Evolutionary conservation across 148 eudicot genomes (phyloP), one percentile per base, ranked within the genome.

Genomic region (Dianthus caryophyllus): DNA sequence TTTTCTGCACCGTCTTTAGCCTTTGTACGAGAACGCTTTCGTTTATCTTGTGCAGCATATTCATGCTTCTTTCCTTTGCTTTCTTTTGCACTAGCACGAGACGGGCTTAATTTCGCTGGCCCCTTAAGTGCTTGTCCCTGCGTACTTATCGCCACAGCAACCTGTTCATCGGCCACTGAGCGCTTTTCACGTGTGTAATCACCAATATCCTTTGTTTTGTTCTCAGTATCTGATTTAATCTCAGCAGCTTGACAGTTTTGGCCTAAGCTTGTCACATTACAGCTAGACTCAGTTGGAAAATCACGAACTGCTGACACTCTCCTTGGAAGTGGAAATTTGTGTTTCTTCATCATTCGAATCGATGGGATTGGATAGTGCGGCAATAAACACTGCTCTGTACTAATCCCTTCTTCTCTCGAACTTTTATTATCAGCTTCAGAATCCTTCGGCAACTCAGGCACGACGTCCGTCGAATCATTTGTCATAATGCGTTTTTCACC

Each of bases 281-380:
- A 27, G 57, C 89, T 86, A 82, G 87, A 84, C 20, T 76, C 78
- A 71, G 82, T 82, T 69, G 98, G 98, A 46, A 83, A 87, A 63
- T 84, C 86, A 64, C 96, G 85, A 64, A 53, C 67, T 53, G 89
- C 87, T 24, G 80, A 85, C 56, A 87, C 90, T 56, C 79, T 84
- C 69, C 81, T 85, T 39, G 36, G 76, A 51, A 80, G 43, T 61
- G 68, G 83, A 75, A 56, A 76, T 30, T 76, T 82, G 16, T 17
- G 27, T 43, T 33, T 64, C 77, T 24, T 66, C 55, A 48, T n/a
- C 26, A 20, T 51, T 62, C 30, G 39, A 73, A 49, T 50, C 6
- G 47, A 61, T 61, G 61, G 21, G 29, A 50, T 38, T 46, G 66
- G 67, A 61, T 26, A 63, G 48, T 70, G 20, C 59, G 63, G 77